These are phyloP conservation scores for Casuarina cunninghamiana DNA, from an alignment of 306 rosid genomes.

Conservation along the genomic window DNA sequence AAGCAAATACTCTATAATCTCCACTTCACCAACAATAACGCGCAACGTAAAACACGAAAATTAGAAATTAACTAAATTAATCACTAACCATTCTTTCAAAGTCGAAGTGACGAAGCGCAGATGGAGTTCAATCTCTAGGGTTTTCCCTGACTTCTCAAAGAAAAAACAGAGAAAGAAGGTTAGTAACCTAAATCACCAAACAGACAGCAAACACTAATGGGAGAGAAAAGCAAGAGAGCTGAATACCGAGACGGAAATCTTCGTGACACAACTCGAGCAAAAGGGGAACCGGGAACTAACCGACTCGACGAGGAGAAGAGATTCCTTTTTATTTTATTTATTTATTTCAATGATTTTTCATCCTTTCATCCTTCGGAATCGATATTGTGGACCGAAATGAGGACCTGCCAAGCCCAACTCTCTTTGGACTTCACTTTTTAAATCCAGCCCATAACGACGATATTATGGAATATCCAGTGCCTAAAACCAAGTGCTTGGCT, in stretches of 20 bases:
- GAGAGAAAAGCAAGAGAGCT: neutral
- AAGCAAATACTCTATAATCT: neutral
- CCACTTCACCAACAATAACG: neutral
- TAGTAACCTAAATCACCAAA: neutral
- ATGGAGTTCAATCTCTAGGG: neutral
- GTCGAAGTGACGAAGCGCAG: neutral
- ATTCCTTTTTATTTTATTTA: neutral
- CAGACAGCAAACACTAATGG: neutral
- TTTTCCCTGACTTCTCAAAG: neutral
- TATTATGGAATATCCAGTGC: too few relatives aligned
- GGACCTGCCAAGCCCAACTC: too few relatives aligned
- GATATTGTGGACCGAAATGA: too few relatives aligned
- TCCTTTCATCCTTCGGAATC: too few relatives aligned
- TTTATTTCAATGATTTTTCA: neutral
- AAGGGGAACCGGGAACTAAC: neutral
- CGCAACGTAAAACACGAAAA: neutral
- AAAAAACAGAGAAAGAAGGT: neutral
- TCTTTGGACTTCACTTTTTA: too few relatives aligned
- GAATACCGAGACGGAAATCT: neutral
- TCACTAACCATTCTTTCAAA: conserved; percentile 28
- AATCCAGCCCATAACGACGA: too few relatives aligned
- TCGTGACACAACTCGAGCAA: neutral
- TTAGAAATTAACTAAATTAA: neutral
- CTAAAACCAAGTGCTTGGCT: too few relatives aligned
- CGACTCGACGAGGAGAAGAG: neutral